Conservation (phyloP, 768 basidiomycete species). For the Amanita brunnescens region DNA sequence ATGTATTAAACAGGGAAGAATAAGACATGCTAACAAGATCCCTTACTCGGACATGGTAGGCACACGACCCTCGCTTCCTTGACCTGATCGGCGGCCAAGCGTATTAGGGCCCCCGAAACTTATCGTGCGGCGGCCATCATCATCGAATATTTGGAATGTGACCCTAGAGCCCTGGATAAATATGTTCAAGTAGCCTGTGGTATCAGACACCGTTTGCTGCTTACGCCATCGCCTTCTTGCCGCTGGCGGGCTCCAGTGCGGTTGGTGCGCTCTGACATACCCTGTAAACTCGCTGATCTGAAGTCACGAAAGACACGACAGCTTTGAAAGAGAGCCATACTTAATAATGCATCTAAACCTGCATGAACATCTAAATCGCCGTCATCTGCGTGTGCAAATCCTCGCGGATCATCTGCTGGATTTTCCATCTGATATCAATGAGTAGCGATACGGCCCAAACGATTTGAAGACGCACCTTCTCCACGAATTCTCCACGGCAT, state of each 20-base stretch:
- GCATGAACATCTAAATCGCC: conserved; percentile 23
- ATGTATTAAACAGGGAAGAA: conserved; percentile 4
- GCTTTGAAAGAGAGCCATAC: conserved; percentile 24
- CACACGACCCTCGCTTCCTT: conserved; percentile 17
- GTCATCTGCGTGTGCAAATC: conserved; percentile 36
- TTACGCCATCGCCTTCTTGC: conserved; percentile 3
- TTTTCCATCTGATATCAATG: conserved; percentile 55
- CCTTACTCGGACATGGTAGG: conserved; percentile 50
- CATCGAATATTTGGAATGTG: conserved; percentile 7
- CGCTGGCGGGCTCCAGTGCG: neutral
- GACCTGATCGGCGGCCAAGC: conserved; percentile 11
- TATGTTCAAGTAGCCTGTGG: neutral
- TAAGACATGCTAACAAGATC: neutral
- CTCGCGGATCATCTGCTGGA: conserved; percentile 65
- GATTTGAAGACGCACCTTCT: conserved; percentile 42
- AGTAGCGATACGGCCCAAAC: conserved; percentile 7
- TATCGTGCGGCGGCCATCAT: conserved; percentile 4
- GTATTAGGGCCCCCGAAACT: conserved; percentile 5
- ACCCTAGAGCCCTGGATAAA: conserved; percentile 3
- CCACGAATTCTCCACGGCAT: conserved; percentile 76
- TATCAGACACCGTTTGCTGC: neutral
- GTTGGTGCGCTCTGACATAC: neutral
- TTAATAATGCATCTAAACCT: conserved; percentile 38
- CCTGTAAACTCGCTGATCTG: conserved; percentile 13
- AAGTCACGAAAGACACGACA: neutral